Conservation (phyloP, 192 early-diverging fungal genomes). For the Pilobolus umbonatus region DNA sequence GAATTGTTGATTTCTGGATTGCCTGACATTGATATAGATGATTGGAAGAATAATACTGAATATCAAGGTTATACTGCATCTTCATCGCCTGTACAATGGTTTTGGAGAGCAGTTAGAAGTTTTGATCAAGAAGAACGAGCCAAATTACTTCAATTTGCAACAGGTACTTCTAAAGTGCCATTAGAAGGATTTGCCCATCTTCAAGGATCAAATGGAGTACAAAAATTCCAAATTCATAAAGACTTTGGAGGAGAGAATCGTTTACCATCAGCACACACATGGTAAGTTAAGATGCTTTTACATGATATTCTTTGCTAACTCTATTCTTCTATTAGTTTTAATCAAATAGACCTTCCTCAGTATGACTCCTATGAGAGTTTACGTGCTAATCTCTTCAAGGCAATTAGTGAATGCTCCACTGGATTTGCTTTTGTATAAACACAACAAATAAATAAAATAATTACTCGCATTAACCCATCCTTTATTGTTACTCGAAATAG, state of each 20-base stretch:
- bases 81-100: conserved; percentile 94
- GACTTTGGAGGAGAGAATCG: conserved; percentile 82
- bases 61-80: conserved; percentile 86
- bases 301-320: background rate
- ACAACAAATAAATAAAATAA: too few species aligned
- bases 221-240: conserved; percentile 99
- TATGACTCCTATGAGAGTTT: conserved; percentile 91
- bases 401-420: conserved; percentile 88
- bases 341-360: conserved; percentile 93
- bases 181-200: conserved; percentile 89
- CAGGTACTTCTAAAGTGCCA: conserved; percentile 97
- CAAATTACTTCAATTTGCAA: conserved; percentile 96
- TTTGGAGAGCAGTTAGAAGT: conserved; percentile 96
- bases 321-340: conserved; percentile 65
- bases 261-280: conserved; percentile 97
- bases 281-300: conserved; percentile 49
- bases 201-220: conserved; percentile 90
- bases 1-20: conserved; percentile 97
- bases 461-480: too few species aligned
- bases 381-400: conserved; percentile 73
- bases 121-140: conserved; percentile 98
- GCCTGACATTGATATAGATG: conserved; percentile 98
- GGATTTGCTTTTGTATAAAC: conserved; percentile 85
- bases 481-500: too few species aligned
- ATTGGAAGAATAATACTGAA: conserved; percentile 98